These are phyloP conservation scores for Simmondsia chinensis DNA, from an alignment of 148 eudicot species.

Conservation along the genomic window DNA sequence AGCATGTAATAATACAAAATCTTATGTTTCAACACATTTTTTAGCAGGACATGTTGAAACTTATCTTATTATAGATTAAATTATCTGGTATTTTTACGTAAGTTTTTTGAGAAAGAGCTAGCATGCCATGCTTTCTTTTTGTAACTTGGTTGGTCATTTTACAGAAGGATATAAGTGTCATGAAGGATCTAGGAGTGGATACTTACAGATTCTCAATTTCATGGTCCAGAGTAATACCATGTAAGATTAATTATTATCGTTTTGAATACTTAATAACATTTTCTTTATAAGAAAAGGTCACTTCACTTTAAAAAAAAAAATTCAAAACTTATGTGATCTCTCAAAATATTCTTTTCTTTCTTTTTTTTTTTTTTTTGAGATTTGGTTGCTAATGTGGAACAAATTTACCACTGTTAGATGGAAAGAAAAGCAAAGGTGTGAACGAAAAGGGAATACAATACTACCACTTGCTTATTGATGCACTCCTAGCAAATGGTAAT, in stretches of 20 bases:
- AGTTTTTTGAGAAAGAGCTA: no score
- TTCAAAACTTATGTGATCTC: no score
- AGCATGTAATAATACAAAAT: no score
- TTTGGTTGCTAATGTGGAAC: not conserved
- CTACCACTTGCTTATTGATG: constrained; percentile 48
- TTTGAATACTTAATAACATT: not conserved
- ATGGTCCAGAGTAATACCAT: constrained; percentile 32
- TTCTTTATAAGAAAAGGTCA: no score
- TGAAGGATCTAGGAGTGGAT: constrained; percentile 28
- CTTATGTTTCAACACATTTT: no score
- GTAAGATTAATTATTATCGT: constrained; percentile 8
- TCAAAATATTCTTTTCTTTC: no score
- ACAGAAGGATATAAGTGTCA: constrained; percentile 28
- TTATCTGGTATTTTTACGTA: no score
- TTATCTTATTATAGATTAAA: no score
- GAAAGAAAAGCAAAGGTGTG: constrained; percentile 36
- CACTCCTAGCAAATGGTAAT: constrained; percentile 29
- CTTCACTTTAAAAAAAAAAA: no score
- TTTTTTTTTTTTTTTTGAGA: no score
- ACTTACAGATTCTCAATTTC: constrained; percentile 30
- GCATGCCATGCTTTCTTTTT: no score
- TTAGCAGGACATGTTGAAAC: no score
- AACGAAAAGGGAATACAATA: constrained; percentile 39
- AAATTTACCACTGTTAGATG: constrained; percentile 20
- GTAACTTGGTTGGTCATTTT: not conserved